These are phyloP conservation scores for Mucor velutinosus DNA, from an alignment of 371 early-diverging fungal species.

Conservation along the genomic window DNA sequence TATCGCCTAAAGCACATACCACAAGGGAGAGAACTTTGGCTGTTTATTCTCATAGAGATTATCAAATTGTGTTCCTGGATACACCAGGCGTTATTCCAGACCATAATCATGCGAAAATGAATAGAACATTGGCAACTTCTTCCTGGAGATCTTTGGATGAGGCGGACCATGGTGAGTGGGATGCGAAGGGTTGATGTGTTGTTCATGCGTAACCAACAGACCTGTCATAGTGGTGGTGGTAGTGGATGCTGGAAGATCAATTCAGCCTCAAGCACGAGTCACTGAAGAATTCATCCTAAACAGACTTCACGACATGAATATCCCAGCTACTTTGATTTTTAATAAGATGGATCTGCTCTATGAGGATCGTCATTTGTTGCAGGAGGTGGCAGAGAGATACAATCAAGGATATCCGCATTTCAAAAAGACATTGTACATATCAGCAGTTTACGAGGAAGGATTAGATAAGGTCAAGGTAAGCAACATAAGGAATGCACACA, in stretches of 20 bases:
- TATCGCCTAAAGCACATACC: conserved; percentile 76
- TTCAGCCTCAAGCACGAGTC: conserved; percentile 39
- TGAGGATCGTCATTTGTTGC: conserved; percentile 39
- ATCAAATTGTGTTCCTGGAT: conserved; percentile 68
- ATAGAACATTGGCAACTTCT: conserved; percentile 67
- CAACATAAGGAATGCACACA: too few species aligned
- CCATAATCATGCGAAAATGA: conserved; percentile 46
- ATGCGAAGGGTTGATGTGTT: too few species aligned
- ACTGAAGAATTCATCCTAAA: conserved; percentile 64
- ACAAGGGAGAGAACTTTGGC: conserved; percentile 69
- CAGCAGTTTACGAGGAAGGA: conserved; percentile 43
- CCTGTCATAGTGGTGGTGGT: conserved; percentile 51
- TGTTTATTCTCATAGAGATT: conserved; percentile 56
- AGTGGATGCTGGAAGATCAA: conserved; percentile 62
- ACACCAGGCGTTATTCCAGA: conserved; percentile 65
- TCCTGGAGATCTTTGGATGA: conserved; percentile 76
- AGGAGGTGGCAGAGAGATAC: conserved; percentile 36
- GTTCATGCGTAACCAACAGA: too few species aligned
- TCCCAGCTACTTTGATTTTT: conserved; percentile 67
- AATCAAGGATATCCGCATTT: conserved; percentile 29
- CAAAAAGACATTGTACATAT: conserved; percentile 43
- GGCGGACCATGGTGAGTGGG: conserved; percentile 60
- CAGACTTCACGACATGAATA: conserved; percentile 39
- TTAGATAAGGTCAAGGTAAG: conserved; percentile 41
- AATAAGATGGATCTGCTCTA: conserved; percentile 74